Evolutionary conservation across 345 rosid genomes (phyloP).

Genomic region (Populus ilicifolia): DNA sequence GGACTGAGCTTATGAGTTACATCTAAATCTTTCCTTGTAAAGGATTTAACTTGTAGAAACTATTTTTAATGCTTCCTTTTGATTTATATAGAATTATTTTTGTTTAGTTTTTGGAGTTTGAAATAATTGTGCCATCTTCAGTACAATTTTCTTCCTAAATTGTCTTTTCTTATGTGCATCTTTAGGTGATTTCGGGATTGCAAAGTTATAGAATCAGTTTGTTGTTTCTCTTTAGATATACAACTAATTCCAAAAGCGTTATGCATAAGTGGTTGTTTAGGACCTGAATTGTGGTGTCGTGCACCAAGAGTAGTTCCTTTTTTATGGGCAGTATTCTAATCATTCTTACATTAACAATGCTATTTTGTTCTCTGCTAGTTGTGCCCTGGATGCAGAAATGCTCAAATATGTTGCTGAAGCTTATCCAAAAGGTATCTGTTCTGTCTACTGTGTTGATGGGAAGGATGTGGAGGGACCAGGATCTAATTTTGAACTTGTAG

Average conservation of each 20-base stretch:
- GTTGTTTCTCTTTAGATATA: not conserved
- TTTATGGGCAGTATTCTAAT: not conserved
- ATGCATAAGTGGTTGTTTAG: not conserved
- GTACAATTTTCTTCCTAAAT: not conserved
- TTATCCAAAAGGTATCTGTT: constrained; percentile 84
- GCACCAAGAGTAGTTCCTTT: not conserved
- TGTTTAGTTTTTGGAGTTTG: not conserved
- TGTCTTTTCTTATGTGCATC: not conserved
- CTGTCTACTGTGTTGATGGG: constrained; percentile 71
- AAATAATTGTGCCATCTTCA: not conserved
- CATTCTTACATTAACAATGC: not conserved
- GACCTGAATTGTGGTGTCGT: not conserved
- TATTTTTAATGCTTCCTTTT: not conserved
- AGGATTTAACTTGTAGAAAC: no score
- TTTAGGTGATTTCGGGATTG: not conserved
- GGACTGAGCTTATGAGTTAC: not conserved
- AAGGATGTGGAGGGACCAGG: constrained; percentile 84
- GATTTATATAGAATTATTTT: not conserved
- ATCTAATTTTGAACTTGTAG: constrained; percentile 78
- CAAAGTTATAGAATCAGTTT: not conserved
- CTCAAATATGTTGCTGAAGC: constrained; percentile 79
- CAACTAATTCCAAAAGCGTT: not conserved
- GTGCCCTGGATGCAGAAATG: constrained; percentile 78
- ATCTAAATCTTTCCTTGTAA: not conserved
- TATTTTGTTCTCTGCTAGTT: constrained; percentile 43